These are phyloP conservation scores for Gliomastix tumulicola DNA, from an alignment of 2,329 filamentous ascomycete genomes.

Conservation along the genomic window DNA sequence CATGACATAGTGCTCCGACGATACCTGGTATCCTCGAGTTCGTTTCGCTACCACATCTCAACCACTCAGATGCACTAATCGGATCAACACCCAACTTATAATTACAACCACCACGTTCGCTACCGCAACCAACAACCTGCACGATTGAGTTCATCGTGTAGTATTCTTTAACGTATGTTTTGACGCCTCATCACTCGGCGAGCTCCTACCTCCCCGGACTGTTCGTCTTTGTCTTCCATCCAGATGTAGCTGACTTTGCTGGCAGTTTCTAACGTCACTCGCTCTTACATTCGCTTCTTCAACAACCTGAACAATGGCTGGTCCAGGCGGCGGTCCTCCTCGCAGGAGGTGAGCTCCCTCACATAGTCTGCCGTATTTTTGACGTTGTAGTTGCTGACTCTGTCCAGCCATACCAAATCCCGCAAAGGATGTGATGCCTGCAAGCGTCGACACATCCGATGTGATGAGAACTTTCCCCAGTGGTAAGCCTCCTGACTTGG, in stretches of 20 bases:
- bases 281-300: slow-evolving; percentile 23
- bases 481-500: slow-evolving; percentile 53
- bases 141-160: slow-evolving; percentile 18
- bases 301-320: slow-evolving; percentile 61
- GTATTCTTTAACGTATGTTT: slow-evolving; percentile 18
- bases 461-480: slow-evolving; percentile 96
- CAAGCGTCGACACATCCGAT: slow-evolving; percentile 95
- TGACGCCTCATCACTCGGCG: no score
- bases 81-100: background rate
- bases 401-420: slow-evolving; percentile 90
- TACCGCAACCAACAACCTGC: slow-evolving; percentile 26
- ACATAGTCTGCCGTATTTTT: no score
- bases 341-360: slow-evolving; percentile 48
- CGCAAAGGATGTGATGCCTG: slow-evolving; percentile 96
- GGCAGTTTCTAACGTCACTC: slow-evolving; percentile 13
- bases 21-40: no score
- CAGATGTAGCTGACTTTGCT: no score
- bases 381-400: no score
- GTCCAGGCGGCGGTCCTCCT: slow-evolving; percentile 89
- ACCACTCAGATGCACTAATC: no score
- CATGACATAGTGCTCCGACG: no score
- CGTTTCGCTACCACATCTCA: no score
- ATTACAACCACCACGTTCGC: slow-evolving; percentile 27
- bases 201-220: no score
- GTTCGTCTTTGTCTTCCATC: no score